These are phyloP conservation scores for Camelina neglecta DNA, from an alignment of 345 rosid genomes.

Conservation along the genomic window DNA sequence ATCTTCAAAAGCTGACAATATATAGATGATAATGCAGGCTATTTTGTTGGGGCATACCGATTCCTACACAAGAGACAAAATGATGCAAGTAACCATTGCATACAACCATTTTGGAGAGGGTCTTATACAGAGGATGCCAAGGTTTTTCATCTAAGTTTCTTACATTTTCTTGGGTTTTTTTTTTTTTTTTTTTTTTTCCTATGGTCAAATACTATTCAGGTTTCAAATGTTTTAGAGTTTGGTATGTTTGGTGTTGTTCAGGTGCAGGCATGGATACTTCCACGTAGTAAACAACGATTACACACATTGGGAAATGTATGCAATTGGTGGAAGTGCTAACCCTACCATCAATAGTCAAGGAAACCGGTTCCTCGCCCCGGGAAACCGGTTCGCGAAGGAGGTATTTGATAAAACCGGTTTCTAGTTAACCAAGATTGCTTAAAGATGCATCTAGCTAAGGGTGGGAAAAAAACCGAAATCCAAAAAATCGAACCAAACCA, in stretches of 20 bases:
- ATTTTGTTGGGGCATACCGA: constrained; percentile 97
- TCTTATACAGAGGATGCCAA: constrained; percentile 97
- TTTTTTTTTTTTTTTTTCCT: background rate
- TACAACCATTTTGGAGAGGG: constrained; percentile 98
- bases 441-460: background rate
- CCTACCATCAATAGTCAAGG: constrained; percentile 99
- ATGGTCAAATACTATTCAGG: background rate
- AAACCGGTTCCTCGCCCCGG: constrained; percentile 85
- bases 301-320: constrained; percentile 97
- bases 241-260: constrained; percentile 40
- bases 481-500: too few species aligned
- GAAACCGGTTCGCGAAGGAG: constrained; percentile 66
- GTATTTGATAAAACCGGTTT: constrained; percentile 30
- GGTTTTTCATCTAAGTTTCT: constrained; percentile 46
- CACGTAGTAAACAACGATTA: constrained; percentile 96
- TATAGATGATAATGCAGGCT: constrained; percentile 50
- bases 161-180: background rate
- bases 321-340: constrained; percentile 94
- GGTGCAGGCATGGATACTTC: constrained; percentile 96
- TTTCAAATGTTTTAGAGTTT: background rate
- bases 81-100: constrained; percentile 92
- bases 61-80: constrained; percentile 85
- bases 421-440: background rate
- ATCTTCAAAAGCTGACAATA: background rate
- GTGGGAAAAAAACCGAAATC: too few species aligned